A percentile compares a stretch with the other conserved stretches of the same genome.
phyloP scores from a whole-genome alignment of 1,284 basidiomycete species.

The Termitomyces sp. region DNA sequence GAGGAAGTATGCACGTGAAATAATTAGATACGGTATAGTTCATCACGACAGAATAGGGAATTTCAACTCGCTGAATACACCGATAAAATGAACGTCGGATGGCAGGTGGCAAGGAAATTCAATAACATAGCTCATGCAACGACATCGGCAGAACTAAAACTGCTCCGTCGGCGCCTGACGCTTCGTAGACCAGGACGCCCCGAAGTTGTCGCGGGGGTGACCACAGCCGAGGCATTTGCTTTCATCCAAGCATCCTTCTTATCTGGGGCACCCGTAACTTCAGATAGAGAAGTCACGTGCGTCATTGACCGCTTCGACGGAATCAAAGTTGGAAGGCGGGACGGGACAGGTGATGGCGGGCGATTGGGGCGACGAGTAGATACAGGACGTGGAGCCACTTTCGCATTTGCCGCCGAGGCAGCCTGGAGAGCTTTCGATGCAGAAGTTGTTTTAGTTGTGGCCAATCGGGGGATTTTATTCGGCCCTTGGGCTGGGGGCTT shows the following conservation, averaged over 20 bases:
- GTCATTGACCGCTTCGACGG: conserved; percentile 44
- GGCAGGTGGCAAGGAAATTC: not conserved
- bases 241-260: conserved; percentile 68
- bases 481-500: conserved; percentile 46
- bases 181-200: conserved; percentile 66
- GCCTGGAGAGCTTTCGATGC: conserved; percentile 45
- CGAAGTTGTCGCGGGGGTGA: conserved; percentile 61
- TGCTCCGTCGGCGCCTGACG: conserved; percentile 69
- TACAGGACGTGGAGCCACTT: conserved; percentile 24
- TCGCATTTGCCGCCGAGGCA: conserved; percentile 20
- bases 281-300: conserved; percentile 47
- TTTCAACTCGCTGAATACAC: not conserved
- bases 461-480: conserved; percentile 73
- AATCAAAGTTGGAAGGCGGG: conserved; percentile 65
- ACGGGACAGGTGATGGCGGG: conserved; percentile 60
- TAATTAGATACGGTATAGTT: conserved; percentile 13
- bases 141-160: conserved; percentile 78
- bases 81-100: not conserved
- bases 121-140: conserved; percentile 45
- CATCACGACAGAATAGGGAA: conserved; percentile 3
- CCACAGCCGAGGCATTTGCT: conserved; percentile 60
- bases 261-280: conserved; percentile 37
- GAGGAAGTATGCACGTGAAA: conserved; percentile 14
- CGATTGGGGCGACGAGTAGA: conserved; percentile 32
- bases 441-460: conserved; percentile 47